Evolutionary conservation across 768 basidiomycete genomes (phyloP), one percentile per base, ranked within the genome.

Genomic region (Suillus subaureus): DNA sequence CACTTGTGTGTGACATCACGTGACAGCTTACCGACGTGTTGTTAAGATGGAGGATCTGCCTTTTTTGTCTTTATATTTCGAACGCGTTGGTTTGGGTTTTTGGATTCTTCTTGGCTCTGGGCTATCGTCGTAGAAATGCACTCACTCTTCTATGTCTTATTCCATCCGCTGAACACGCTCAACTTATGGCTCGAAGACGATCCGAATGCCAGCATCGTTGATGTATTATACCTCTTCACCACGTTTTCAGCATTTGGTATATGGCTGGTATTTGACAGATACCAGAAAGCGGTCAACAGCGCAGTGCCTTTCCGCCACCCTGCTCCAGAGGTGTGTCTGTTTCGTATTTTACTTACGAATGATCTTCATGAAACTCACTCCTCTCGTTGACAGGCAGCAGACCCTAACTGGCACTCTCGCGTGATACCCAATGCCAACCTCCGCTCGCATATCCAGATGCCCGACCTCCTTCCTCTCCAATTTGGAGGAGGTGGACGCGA

Each of bases 221-320:
- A 90, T 76, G 81, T 89, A 57, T 67, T 91, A 60, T 91, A 89
- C 77, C 84, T 88, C 39, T 79, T 92, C 31, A 83, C 88, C 2
- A 73, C 88, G 35, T 92, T 91, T 80, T 87, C 93, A 68, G 90
- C 85, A 45, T 80, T 91, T 65, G 92, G 93, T 51, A 92, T 94
- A 67, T 93, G 88, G 82, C 82, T 93, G 33, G 90, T 94, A 54
- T 85, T 89, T 70, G 81, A 87, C 78, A 87, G 91, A 49, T 90
- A 92, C 75, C 86, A 89, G 72, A 88, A 87, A 70, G 84, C 88
- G 60, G 84, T 85, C 68, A 95, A 92, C 72, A 87, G 87, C 58
- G 87, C 92, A 0, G 84, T 94, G 3, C 83, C 85, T 2, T 96
- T 97, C 77, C 73, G 79, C 45, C 82, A 84, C 72, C 78, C 78